These are phyloP conservation scores for Talaromyces marneffei DNA, from an alignment of 2,329 filamentous ascomycete species.

Conservation along the genomic window DNA sequence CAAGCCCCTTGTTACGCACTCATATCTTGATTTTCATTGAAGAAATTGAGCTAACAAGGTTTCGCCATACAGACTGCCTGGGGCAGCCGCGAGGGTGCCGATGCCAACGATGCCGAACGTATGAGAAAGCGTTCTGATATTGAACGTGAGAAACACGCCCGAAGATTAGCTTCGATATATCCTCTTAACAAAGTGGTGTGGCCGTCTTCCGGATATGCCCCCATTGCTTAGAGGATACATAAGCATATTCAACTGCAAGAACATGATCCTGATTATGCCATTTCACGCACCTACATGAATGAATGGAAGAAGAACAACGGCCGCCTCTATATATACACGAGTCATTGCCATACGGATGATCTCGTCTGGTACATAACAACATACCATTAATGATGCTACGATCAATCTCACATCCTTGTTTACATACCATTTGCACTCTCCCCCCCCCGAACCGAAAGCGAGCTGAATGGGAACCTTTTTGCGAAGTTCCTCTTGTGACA, in stretches of 20 bases:
- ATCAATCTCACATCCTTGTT: neutral
- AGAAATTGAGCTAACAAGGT: neutral
- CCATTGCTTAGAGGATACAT: neutral
- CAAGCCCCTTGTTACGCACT: neutral
- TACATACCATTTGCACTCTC: neutral
- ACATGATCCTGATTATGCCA: neutral
- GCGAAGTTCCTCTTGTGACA: neutral
- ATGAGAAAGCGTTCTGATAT: slow-evolving; percentile 46
- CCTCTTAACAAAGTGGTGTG: slow-evolving; percentile 8
- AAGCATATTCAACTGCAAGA: neutral
- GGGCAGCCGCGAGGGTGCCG: slow-evolving; percentile 89
- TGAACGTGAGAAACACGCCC: slow-evolving; percentile 25
- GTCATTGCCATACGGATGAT: neutral
- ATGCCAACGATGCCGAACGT: slow-evolving; percentile 70
- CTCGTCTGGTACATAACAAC: neutral
- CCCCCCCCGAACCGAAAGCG: neutral
- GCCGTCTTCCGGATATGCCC: slow-evolving; percentile 2
- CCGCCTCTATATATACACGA: neutral
- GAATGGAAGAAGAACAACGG: neutral
- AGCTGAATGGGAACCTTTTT: neutral
- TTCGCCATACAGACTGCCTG: slow-evolving; percentile 71
- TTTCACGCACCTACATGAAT: neutral
- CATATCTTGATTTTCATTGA: neutral
- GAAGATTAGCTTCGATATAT: slow-evolving; percentile 2
- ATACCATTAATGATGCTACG: slow-evolving; percentile 3